Evolutionary conservation across 164 flowering plant genomes (phyloP).

Genomic region (Brasenia schreberi): DNA sequence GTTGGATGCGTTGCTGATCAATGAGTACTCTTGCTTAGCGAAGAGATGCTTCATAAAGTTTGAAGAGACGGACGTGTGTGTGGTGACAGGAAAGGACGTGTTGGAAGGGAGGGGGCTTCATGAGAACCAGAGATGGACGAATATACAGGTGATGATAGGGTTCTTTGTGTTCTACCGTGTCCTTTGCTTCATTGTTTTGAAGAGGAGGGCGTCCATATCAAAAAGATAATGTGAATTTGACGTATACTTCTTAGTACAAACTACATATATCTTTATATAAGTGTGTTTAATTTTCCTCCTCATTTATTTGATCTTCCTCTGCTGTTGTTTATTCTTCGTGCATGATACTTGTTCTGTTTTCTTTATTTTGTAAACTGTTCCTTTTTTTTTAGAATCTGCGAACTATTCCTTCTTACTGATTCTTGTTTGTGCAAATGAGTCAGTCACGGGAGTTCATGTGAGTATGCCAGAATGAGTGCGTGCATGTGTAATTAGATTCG

Average conservation of each 20-base stretch:
- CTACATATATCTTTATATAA: too few relatives aligned
- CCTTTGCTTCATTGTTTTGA: slow-evolving; percentile 61
- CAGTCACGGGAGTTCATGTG: too few relatives aligned
- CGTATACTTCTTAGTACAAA: not conserved
- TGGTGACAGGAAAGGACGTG: slow-evolving; percentile 64
- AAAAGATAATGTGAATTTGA: slow-evolving; percentile 24
- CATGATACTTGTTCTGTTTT: not conserved
- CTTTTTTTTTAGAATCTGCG: too few relatives aligned
- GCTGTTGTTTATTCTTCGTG: not conserved
- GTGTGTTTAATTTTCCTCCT: not conserved
- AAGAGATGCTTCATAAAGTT: slow-evolving; percentile 66
- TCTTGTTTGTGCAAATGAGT: too few relatives aligned
- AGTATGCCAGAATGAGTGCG: too few relatives aligned
- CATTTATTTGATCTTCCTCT: not conserved
- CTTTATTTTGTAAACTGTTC: too few relatives aligned
- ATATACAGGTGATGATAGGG: slow-evolving; percentile 61
- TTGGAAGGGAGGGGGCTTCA: slow-evolving; percentile 61
- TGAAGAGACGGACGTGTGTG: slow-evolving; percentile 35
- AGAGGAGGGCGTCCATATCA: slow-evolving; percentile 61
- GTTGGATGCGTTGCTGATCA: slow-evolving; percentile 71
- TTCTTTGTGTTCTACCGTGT: slow-evolving; percentile 74
- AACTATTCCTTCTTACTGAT: too few relatives aligned
- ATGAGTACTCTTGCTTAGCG: slow-evolving; percentile 73
- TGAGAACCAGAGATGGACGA: slow-evolving; percentile 63
- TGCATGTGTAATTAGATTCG: too few relatives aligned